Base-by-base conservation (phyloP, 768 basidiomycete genomes). In the Phallus indusiatus region DNA sequence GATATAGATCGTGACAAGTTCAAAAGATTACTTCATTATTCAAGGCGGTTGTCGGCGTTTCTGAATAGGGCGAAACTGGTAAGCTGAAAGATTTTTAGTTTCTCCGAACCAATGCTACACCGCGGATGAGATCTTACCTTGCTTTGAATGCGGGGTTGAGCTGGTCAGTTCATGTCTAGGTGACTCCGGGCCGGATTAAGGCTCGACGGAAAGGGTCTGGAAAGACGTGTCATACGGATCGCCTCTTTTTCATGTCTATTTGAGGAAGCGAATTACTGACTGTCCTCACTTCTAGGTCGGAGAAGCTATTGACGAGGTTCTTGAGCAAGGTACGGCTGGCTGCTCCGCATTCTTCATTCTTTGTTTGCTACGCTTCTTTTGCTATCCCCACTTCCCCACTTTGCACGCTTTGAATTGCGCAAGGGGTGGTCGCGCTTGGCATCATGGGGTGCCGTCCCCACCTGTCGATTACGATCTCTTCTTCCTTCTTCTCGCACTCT, bases 1-100 rank as follows among this genome's bases (percentile, higher is more conserved):
- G 88, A 94, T 67, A 96, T 97, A 65, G 91, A 95, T 68, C 86
- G 92, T 46, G 94, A 96, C 71, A 90, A 92, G 56, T 90, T 98
- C 70, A 93, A 91, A 68, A 81, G 89, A 20, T 74, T 98, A 18
- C 77, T 98, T 34, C 91, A 96, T 69, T 96, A 95, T 72, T 94
- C 93, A 2, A 81, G 95, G 60, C 81, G 90, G 52, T 75, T 98
- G 22, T 82, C 85, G 6, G 84, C 85, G 63, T 97, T 98, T 70
- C 89, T 94, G 72, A 94, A 90, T 70, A 79, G 95, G 62, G 93
- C 94, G 11, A 85, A 86, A 67, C 70, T 93, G 68, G 92, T 92
- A 67, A 53, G 76, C 67, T 35, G 18, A 21, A 52, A 42, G 47
- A n/a, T n/a, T n/a, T 49, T 35, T 18, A 55, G n/a, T 50, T 18